Evolutionary conservation across 352 stramenopile genomes (phyloP), one percentile per base, ranked within the genome.

Genomic region (Thraustochytrium striatum): DNA sequence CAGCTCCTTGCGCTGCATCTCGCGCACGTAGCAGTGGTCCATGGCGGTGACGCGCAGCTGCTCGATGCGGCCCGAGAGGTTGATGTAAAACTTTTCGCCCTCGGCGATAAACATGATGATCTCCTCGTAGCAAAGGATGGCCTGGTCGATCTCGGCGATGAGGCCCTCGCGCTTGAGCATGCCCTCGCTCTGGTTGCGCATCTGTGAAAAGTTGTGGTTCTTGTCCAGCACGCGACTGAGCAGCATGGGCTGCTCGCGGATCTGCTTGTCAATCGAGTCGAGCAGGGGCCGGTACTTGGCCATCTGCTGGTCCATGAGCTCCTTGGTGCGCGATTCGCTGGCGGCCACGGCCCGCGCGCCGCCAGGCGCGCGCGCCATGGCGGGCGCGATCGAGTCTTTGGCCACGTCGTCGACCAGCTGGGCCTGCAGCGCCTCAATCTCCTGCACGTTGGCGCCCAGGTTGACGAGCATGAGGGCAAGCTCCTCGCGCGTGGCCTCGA

Each of bases 1-100:
- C n/a, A 75, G 52, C 36, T 75, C 65, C 65, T 75, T 75, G 44
- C 65, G 65, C 30, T 75, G 65, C 2, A 75, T 65, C 43, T 75
- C 65, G 35, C 65, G 65, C 0, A 75, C 65, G 41, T 75, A 75
- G 65, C 41, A 72, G 36, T 75, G 65, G 65, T 75, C 65, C 21
- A 50, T 38, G 35, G 65, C 65, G n/a, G 65, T 75, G 16, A 38
- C 52, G 8, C 30, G 3, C 8, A 75, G 65, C 52, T 75, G 65
- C 19, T 39, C 65, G 39, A 75, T 75, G 65, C 65, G 65, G 36
- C 43, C 50, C 32, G 43, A 52, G 11, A 75, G 39, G 50, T 75
- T 75, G 5, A 43, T 30, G 47, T 75, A 75, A 38, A 75, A 75
- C 44, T 61, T 58, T 43, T 75, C 65, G 44, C 65, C 65, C 36